Percentiles rank a stretch among this genome's conserved stretches.
Evolutionary conservation across 2,329 filamentous ascomycete species (phyloP).

Genomic region (Knufia fluminis): DNA sequence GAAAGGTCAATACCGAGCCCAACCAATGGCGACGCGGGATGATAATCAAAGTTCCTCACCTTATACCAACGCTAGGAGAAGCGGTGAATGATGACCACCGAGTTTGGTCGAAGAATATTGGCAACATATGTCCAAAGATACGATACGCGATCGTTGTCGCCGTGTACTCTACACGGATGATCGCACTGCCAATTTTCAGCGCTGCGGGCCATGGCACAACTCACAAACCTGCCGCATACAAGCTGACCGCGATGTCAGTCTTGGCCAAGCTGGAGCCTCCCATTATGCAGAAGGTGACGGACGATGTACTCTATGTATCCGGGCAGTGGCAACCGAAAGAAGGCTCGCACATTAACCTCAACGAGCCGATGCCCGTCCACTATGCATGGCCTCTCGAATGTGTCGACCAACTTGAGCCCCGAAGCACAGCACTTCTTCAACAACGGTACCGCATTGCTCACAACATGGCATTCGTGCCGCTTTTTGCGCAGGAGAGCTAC

Average conservation of each 20-base stretch:
- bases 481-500: neutral
- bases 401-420: neutral
- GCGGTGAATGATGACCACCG: neutral
- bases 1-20: neutral
- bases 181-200: neutral
- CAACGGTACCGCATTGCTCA: neutral
- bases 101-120: neutral
- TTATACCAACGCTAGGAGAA: neutral
- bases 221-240: neutral
- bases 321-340: neutral
- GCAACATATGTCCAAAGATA: neutral
- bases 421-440: neutral
- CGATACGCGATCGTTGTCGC: neutral
- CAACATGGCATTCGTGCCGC: neutral
- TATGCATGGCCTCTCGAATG: constrained; percentile 1
- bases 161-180: neutral
- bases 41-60: neutral
- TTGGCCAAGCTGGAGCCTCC: neutral
- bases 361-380: neutral
- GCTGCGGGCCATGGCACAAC: neutral
- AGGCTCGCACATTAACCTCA: neutral
- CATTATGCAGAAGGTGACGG: neutral
- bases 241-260: neutral
- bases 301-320: neutral
- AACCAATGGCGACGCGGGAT: neutral